phyloP scores from a whole-genome alignment of 169 alveolate genomes.

The Besnoitia besnoiti region DNA sequence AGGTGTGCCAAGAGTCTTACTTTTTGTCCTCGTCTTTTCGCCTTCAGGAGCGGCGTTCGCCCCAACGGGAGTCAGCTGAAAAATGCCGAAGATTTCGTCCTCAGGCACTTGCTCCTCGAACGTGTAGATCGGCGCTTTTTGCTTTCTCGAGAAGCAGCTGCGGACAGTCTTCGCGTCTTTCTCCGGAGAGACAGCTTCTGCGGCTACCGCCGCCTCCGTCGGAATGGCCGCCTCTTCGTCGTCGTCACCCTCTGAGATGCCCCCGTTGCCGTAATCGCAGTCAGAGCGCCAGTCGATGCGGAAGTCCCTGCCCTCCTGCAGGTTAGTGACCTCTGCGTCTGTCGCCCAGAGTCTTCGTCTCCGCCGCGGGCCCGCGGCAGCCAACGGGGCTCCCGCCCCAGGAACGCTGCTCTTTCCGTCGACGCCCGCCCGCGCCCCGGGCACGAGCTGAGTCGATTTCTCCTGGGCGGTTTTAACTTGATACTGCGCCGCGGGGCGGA shows the following conservation, averaged over 20 bases:
- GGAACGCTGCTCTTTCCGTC: too few species aligned
- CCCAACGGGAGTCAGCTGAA: background rate
- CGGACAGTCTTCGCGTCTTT: background rate
- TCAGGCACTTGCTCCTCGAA: background rate
- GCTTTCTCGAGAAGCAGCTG: too few species aligned
- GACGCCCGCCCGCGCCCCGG: too few species aligned
- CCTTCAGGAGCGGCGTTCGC: background rate
- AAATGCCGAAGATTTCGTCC: background rate
- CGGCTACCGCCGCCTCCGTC: background rate
- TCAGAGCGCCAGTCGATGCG: slow-evolving; percentile 19
- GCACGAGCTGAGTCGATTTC: too few species aligned
- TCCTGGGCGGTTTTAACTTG: too few species aligned
- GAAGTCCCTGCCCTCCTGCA: slow-evolving; percentile 11
- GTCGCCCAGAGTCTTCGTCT: background rate
- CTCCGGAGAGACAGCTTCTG: background rate
- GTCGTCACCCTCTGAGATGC: background rate
- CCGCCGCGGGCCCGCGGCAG: background rate
- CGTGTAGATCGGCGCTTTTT: background rate
- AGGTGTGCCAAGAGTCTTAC: too few species aligned
- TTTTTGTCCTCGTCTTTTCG: too few species aligned
- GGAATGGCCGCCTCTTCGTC: too few species aligned
- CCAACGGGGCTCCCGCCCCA: too few species aligned
- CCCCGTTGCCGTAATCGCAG: slow-evolving; percentile 36
- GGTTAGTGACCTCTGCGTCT: background rate
- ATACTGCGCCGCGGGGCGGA: too few species aligned